These are phyloP conservation scores for Cystobasidium pallidum DNA, from an alignment of 1,284 basidiomycete species.

Conservation along the genomic window DNA sequence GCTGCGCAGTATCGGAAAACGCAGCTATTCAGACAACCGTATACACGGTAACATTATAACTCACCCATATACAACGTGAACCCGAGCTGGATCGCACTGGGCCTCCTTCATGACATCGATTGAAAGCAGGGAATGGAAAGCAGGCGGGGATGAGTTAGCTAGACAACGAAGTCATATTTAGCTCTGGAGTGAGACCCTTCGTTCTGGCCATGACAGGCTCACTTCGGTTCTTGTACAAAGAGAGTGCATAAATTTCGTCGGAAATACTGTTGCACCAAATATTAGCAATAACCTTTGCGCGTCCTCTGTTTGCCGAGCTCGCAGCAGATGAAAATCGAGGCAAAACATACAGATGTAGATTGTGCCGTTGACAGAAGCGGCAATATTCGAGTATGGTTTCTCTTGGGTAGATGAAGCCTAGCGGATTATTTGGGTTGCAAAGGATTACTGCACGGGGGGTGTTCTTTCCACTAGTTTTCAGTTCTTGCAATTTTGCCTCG, in stretches of 20 bases:
- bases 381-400: conserved; percentile 58
- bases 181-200: not conserved
- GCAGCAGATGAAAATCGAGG: not conserved
- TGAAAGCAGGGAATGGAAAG: conserved; percentile 58
- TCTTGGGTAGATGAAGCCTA: conserved; percentile 55
- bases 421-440: conserved; percentile 60
- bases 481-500: conserved; percentile 25
- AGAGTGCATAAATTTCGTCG: conserved; percentile 60
- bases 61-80: conserved; percentile 54
- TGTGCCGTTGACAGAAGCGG: conserved; percentile 58
- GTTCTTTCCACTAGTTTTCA: conserved; percentile 33
- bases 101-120: conserved; percentile 58
- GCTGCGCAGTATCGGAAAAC: conserved; percentile 50
- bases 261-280: conserved; percentile 49
- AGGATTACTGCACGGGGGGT: conserved; percentile 53
- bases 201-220: not conserved
- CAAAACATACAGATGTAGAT: conserved; percentile 55
- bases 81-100: conserved; percentile 56
- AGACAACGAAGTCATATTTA: not conserved
- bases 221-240: conserved; percentile 53
- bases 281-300: not conserved
- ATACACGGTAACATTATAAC: too few species aligned
- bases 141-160: conserved; percentile 53
- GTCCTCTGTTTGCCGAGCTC: too few species aligned
- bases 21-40: too few species aligned